phyloP scores from a whole-genome alignment of 2,329 filamentous ascomycete genomes.

The Scedosporium apiospermum region DNA sequence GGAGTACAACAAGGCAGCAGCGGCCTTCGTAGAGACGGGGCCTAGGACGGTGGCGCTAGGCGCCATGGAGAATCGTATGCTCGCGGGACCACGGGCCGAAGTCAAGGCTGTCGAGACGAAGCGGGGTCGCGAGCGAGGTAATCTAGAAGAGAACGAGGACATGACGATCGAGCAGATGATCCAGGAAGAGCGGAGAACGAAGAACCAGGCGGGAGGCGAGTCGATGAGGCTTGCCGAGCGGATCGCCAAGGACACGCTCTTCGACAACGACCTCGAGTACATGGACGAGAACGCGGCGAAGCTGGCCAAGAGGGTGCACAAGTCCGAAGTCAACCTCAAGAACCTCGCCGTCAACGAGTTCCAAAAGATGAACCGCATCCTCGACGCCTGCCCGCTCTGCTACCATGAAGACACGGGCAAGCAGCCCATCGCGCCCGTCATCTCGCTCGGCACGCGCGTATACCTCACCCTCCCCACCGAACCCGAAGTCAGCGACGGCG shows the following conservation, averaged over 20 bases:
- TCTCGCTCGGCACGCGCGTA: slow-evolving; percentile 77
- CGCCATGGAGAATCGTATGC: slow-evolving; percentile 80
- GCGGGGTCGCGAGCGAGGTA: slow-evolving; percentile 73
- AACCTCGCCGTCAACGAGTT: slow-evolving; percentile 82
- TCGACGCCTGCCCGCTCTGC: slow-evolving; percentile 84
- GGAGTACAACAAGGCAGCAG: slow-evolving; percentile 71
- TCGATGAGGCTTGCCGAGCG: slow-evolving; percentile 77
- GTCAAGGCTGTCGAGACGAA: slow-evolving; percentile 71
- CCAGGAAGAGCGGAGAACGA: slow-evolving; percentile 80
- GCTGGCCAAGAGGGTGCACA: slow-evolving; percentile 77
- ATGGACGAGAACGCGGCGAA: slow-evolving; percentile 94
- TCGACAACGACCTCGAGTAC: slow-evolving; percentile 88
- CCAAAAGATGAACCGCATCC: slow-evolving; percentile 76
- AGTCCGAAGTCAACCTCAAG: slow-evolving; percentile 78
- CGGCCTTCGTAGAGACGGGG: slow-evolving; percentile 50
- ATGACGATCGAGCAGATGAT: slow-evolving; percentile 98
- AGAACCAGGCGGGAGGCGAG: slow-evolving; percentile 68
- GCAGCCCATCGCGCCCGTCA: slow-evolving; percentile 72
- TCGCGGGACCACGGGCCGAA: slow-evolving; percentile 65
- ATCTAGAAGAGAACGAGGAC: slow-evolving; percentile 84
- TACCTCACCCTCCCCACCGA: slow-evolving; percentile 85
- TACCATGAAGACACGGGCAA: slow-evolving; percentile 72
- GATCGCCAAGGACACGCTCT: slow-evolving; percentile 88
- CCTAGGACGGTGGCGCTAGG: slow-evolving; percentile 63
- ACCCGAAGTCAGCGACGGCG: slow-evolving; percentile 74